Percentiles rank a stretch among this genome's conserved stretches.
Evolutionary conservation across 345 rosid genomes (phyloP).

Genomic region (Gynandropsis gynandra): DNA sequence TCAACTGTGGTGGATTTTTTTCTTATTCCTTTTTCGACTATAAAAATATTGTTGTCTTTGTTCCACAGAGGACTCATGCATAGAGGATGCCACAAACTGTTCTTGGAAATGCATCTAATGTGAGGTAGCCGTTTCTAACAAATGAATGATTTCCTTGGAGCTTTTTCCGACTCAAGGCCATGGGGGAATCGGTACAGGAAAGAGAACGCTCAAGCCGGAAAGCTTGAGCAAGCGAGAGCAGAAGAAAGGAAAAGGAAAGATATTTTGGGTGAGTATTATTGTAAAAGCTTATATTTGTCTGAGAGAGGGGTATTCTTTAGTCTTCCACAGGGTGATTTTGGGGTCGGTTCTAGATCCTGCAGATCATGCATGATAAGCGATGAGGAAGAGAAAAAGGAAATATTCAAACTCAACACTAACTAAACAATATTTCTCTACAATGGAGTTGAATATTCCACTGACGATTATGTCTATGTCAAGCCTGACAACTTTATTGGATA

Average conservation of each 20-base stretch:
- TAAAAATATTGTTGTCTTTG: too few relatives aligned
- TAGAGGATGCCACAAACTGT: conserved; percentile 53
- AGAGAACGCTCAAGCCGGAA: too few relatives aligned
- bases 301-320: conserved; percentile 63
- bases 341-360: conserved; percentile 44
- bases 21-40: too few relatives aligned
- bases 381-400: conserved; percentile 26
- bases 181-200: too few relatives aligned
- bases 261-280: too few relatives aligned
- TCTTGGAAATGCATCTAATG: conserved; percentile 50
- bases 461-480: too few relatives aligned
- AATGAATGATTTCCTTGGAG: conserved; percentile 40
- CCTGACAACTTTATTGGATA: too few relatives aligned
- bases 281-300: conserved; percentile 51
- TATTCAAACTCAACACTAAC: conserved; percentile 24
- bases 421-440: conserved; percentile 28
- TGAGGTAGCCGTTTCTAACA: conserved; percentile 55
- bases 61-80: too few relatives aligned
- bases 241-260: too few relatives aligned
- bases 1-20: too few relatives aligned
- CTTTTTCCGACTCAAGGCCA: too few relatives aligned
- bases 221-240: too few relatives aligned
- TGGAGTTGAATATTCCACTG: conserved; percentile 35
- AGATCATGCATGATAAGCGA: conserved; percentile 39
- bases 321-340: conserved; percentile 41